Conservation (phyloP, 352 stramenopile genomes). For the Globisporangium emineosum region DNA sequence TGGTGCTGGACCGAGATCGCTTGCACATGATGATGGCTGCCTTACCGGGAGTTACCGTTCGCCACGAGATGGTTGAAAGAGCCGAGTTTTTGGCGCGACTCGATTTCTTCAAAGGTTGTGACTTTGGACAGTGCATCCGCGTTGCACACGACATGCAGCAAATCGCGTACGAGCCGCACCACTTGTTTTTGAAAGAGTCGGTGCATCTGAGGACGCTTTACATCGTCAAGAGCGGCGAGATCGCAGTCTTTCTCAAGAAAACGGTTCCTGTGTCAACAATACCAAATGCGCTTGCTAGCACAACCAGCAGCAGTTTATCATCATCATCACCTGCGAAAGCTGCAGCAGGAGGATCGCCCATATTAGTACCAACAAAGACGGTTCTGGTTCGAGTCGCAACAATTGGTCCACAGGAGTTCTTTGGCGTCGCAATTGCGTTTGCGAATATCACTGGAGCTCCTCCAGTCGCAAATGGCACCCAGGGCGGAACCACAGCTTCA, state of each 20-base stretch:
- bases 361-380: constrained; percentile 3
- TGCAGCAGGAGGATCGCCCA: neutral
- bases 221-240: constrained; percentile 67
- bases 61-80: constrained; percentile 68
- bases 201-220: constrained; percentile 50
- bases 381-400: constrained; percentile 66
- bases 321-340: neutral
- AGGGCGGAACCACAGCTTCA: neutral
- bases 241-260: constrained; percentile 57
- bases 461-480: neutral
- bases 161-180: constrained; percentile 44
- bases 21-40: constrained; percentile 32
- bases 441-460: constrained; percentile 22
- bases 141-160: constrained; percentile 69
- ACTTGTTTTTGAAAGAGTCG: constrained; percentile 60
- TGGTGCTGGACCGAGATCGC: constrained; percentile 69
- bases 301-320: neutral
- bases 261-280: constrained; percentile 17
- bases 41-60: constrained; percentile 58
- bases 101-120: constrained; percentile 49
- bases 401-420: constrained; percentile 70
- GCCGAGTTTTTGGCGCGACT: constrained; percentile 61
- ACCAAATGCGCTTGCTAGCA: neutral
- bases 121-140: constrained; percentile 74
- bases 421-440: constrained; percentile 45